Conservation (phyloP, 2,329 filamentous ascomycete species). For the Fusarium solani-melongenae region DNA sequence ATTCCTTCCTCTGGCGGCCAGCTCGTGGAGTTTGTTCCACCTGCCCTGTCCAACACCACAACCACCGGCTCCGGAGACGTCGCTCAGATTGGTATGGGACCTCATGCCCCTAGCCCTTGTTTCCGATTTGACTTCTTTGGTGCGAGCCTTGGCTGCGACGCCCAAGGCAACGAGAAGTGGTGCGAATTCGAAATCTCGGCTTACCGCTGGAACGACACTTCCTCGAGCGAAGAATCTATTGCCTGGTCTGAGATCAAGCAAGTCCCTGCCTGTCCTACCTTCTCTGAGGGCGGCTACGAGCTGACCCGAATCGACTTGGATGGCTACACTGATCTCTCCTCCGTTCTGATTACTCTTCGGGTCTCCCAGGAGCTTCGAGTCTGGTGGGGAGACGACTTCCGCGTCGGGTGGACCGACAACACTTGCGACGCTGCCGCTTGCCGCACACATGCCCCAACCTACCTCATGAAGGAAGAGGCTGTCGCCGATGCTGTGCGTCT, state of each 20-base stretch:
- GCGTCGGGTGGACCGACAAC: slow-evolving; percentile 55
- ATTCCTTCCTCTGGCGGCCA: slow-evolving; percentile 53
- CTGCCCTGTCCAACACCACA: slow-evolving; percentile 45
- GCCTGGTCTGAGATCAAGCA: slow-evolving; percentile 54
- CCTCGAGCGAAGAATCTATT: slow-evolving; percentile 49
- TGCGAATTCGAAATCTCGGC: slow-evolving; percentile 57
- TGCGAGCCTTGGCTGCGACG: slow-evolving; percentile 54
- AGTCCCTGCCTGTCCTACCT: slow-evolving; percentile 52
- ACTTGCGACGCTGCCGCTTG: slow-evolving; percentile 52
- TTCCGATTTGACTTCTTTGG: slow-evolving; percentile 55
- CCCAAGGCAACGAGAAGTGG: slow-evolving; percentile 49
- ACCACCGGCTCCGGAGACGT: slow-evolving; percentile 46
- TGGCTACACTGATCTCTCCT: slow-evolving; percentile 53
- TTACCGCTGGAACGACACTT: slow-evolving; percentile 50
- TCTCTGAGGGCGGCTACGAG: slow-evolving; percentile 47
- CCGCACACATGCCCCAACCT: slow-evolving; percentile 42
- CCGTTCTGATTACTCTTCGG: slow-evolving; percentile 51
- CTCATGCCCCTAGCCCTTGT: slow-evolving; percentile 50
- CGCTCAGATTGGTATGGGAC: slow-evolving; percentile 54
- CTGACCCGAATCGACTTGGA: slow-evolving; percentile 51
- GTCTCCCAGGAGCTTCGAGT: slow-evolving; percentile 52
- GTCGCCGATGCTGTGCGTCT: slow-evolving; percentile 45
- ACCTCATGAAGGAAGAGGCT: slow-evolving; percentile 47
- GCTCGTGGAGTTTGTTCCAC: slow-evolving; percentile 54
- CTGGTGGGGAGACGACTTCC: slow-evolving; percentile 57